Conservation (phyloP, 495 filamentous ascomycete genomes). For the Neurospora sp. region DNA sequence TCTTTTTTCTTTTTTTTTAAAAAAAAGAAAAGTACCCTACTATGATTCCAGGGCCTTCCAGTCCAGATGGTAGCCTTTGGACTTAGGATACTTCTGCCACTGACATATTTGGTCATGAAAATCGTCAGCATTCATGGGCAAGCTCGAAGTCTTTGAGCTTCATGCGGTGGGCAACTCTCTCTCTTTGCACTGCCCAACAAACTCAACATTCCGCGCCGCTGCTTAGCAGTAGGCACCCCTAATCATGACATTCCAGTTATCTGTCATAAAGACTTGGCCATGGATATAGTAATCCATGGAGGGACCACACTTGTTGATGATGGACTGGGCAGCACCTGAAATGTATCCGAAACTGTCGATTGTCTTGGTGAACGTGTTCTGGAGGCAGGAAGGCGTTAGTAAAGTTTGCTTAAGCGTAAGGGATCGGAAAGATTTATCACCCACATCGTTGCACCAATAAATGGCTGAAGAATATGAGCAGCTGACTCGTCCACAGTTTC, state of each 20-base stretch:
- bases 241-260: neutral
- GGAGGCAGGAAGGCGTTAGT: no score
- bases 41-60: neutral
- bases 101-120: neutral
- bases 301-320: neutral
- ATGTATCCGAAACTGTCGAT: neutral
- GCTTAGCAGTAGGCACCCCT: neutral
- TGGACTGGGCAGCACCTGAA: neutral
- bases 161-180: neutral
- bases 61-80: neutral
- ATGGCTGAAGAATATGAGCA: constrained; percentile 18
- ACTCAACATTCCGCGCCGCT: neutral
- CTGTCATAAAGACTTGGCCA: neutral
- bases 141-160: neutral
- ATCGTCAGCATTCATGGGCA: neutral
- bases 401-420: no score
- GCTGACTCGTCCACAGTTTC: constrained; percentile 14
- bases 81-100: neutral
- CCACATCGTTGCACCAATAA: constrained; percentile 22
- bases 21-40: no score
- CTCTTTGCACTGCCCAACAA: neutral
- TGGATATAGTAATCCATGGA: no score
- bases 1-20: no score
- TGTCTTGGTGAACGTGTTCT: neutral
- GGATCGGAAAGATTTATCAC: neutral